Evolutionary conservation across 352 stramenopile species (phyloP).

Genomic region (Phytophthora idaei): DNA sequence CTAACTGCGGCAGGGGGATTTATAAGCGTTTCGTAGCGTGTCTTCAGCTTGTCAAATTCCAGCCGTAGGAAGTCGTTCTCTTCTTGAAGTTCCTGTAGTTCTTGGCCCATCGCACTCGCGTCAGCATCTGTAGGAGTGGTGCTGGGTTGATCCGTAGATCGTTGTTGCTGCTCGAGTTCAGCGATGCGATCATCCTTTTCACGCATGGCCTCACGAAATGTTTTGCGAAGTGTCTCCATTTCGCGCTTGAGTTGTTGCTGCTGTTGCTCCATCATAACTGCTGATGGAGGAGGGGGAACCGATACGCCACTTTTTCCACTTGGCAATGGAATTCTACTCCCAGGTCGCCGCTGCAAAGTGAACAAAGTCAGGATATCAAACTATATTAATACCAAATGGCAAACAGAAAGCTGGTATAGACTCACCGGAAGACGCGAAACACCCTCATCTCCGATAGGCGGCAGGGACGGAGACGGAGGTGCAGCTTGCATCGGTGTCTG

Average conservation of each 20-base stretch:
- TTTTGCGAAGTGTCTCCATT: conserved; percentile 49
- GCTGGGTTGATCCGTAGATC: conserved; percentile 4
- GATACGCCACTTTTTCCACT: conserved; percentile 5
- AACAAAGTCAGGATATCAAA: not conserved
- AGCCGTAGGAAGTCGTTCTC: conserved; percentile 72
- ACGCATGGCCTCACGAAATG: conserved; percentile 57
- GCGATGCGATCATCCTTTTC: conserved; percentile 72
- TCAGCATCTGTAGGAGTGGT: conserved; percentile 5
- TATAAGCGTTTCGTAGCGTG: conserved; percentile 54
- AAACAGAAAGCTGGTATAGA: not conserved
- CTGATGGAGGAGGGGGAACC: conserved; percentile 10
- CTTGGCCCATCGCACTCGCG: conserved; percentile 26
- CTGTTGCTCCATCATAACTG: conserved; percentile 31
- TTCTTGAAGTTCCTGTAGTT: conserved; percentile 62
- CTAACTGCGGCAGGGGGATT: conserved; percentile 1
- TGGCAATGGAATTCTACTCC: conserved; percentile 24
- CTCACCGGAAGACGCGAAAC: conserved; percentile 45
- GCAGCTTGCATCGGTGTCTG: not conserved
- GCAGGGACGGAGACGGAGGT: conserved; percentile 16
- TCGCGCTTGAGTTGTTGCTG: conserved; percentile 35
- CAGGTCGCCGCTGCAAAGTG: conserved; percentile 31
- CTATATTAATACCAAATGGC: not conserved
- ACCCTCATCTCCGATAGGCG: conserved; percentile 26
- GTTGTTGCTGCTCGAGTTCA: conserved; percentile 39
- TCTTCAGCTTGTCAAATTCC: conserved; percentile 73